These are phyloP conservation scores for Podospora comata DNA, from an alignment of 495 filamentous ascomycete species.

Conservation along the genomic window DNA sequence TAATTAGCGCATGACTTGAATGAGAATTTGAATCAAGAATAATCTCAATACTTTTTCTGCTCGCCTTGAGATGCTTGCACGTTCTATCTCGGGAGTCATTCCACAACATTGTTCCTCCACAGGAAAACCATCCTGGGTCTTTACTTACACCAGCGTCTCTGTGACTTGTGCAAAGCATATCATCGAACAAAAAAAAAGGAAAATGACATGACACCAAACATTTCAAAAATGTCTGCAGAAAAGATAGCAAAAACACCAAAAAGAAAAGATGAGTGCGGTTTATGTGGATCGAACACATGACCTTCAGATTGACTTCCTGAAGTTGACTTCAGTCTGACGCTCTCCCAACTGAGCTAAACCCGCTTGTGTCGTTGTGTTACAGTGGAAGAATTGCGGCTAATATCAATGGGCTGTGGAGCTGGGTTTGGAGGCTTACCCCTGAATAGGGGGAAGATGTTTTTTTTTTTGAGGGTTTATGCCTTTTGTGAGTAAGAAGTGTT, in stretches of 20 bases:
- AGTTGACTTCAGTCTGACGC: not conserved
- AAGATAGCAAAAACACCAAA: not conserved
- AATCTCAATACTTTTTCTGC: not conserved
- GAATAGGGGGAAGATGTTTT: no score
- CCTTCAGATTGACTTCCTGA: not conserved
- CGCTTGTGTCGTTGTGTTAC: not conserved
- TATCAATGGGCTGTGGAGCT: not conserved
- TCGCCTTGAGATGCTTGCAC: not conserved
- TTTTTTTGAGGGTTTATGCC: no score
- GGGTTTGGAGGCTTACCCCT: not conserved
- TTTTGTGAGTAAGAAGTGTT: no score
- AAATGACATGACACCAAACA: not conserved
- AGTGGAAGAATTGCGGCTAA: not conserved
- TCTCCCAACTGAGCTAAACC: not conserved
- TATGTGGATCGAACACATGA: not conserved
- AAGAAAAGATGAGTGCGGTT: not conserved
- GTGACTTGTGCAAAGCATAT: no score
- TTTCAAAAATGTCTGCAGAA: not conserved
- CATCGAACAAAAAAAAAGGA: no score
- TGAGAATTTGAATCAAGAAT: not conserved
- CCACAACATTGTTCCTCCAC: no score
- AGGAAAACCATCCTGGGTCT: no score
- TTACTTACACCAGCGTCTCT: no score
- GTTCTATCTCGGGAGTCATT: no score
- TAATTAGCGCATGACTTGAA: not conserved